phyloP scores from a whole-genome alignment of 805 yeast genomes.

The Komagataella phaffii region DNA sequence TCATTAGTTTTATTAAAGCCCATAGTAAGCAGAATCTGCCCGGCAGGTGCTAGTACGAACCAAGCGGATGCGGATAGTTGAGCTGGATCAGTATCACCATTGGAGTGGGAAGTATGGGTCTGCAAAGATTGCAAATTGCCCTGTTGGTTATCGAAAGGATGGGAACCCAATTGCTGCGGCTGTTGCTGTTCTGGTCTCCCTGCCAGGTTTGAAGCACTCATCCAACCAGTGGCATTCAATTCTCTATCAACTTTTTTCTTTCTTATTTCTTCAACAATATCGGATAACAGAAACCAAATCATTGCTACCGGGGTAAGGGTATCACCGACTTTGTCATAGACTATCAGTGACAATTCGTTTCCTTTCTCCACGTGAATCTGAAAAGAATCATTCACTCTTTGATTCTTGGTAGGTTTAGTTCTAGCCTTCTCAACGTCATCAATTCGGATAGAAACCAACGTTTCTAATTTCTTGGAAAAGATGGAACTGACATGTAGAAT shows the following conservation, averaged over 20 bases:
- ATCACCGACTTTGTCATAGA: conserved; percentile 67
- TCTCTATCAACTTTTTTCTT: conserved; percentile 74
- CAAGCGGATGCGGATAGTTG: conserved; percentile 53
- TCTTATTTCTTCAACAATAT: conserved; percentile 89
- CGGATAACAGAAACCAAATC: conserved; percentile 82
- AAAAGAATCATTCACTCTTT: conserved; percentile 76
- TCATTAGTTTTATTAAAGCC: conserved; percentile 58
- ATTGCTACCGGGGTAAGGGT: conserved; percentile 77
- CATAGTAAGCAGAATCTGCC: conserved; percentile 68
- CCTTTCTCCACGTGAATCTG: conserved; percentile 77
- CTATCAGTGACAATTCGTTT: conserved; percentile 79
- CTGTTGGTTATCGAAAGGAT: not conserved
- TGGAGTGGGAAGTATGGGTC: conserved; percentile 5
- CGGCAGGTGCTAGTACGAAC: conserved; percentile 90
- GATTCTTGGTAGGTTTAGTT: conserved; percentile 63
- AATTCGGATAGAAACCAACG: conserved; percentile 62
- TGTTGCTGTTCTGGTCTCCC: conserved; percentile 2
- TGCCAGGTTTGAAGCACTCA: conserved; percentile 53
- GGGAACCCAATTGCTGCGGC: not conserved
- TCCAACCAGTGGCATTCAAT: conserved; percentile 71
- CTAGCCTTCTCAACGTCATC: conserved; percentile 80
- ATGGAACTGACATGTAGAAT: conserved; percentile 85
- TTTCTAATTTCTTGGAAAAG: conserved; percentile 68
- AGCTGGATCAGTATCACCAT: conserved; percentile 4
- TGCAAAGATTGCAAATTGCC: conserved; percentile 3